Conservation (phyloP, 1,284 basidiomycete genomes). For the Ceratobasidium sp. region DNA sequence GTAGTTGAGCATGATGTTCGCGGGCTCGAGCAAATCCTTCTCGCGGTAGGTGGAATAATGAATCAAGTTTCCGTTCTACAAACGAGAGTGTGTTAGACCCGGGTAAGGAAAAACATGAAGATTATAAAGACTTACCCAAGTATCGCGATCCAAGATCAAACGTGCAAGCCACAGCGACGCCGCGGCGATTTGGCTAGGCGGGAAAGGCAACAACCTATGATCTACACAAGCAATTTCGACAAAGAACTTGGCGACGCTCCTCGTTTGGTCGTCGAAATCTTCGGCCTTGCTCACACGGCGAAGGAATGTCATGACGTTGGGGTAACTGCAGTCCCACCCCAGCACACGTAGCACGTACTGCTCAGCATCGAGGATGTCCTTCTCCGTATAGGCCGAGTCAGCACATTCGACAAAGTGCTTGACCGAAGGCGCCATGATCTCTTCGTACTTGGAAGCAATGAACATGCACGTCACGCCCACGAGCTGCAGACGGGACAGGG, state of each 20-base stretch:
- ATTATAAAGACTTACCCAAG: slow-evolving; percentile 77
- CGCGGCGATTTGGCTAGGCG: slow-evolving; percentile 90
- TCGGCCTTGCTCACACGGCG: slow-evolving; percentile 96
- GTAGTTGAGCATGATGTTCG: slow-evolving; percentile 95
- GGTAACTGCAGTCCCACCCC: slow-evolving; percentile 92
- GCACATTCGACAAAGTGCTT: slow-evolving; percentile 90
- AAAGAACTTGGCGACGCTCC: slow-evolving; percentile 94
- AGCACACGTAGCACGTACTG: slow-evolving; percentile 93
- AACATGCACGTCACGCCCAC: slow-evolving; percentile 96
- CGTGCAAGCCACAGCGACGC: slow-evolving; percentile 94
- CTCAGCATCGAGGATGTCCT: slow-evolving; percentile 94
- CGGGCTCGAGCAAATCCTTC: slow-evolving; percentile 85
- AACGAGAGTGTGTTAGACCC: slow-evolving; percentile 47
- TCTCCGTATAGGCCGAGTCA: slow-evolving; percentile 87
- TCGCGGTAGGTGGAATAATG: slow-evolving; percentile 95
- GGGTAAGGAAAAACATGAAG: slow-evolving; percentile 8
- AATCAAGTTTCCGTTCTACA: slow-evolving; percentile 85
- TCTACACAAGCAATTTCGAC: slow-evolving; percentile 93
- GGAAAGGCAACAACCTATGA: slow-evolving; percentile 83
- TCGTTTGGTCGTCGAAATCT: slow-evolving; percentile 86
- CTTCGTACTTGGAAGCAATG: slow-evolving; percentile 95
- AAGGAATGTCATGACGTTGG: slow-evolving; percentile 94
- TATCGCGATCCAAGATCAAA: slow-evolving; percentile 83
- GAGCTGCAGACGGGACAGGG: slow-evolving; percentile 93
- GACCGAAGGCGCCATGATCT: slow-evolving; percentile 93